phyloP scores from a whole-genome alignment of 2,329 filamentous ascomycete genomes.

The Alternaria dauci region DNA sequence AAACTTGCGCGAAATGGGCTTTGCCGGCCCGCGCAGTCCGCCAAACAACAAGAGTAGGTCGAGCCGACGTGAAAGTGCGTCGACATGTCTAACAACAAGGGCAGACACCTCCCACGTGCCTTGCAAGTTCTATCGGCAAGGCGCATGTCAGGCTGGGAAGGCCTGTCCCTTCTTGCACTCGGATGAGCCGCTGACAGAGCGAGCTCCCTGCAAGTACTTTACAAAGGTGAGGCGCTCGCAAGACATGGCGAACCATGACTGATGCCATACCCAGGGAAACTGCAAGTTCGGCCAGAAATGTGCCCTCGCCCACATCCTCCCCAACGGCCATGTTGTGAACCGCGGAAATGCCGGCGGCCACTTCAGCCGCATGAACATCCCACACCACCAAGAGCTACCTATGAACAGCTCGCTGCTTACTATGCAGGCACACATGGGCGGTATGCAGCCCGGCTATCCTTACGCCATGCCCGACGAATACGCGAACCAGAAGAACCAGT shows the following conservation, averaged over 20 bases:
- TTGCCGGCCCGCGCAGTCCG: conserved; percentile 55
- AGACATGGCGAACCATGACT: not conserved
- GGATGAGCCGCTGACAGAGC: conserved; percentile 82
- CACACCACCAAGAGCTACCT: conserved; percentile 72
- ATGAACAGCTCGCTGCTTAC: conserved; percentile 77
- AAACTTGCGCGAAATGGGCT: conserved; percentile 50
- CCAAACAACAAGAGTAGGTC: conserved; percentile 60
- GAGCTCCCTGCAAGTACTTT: conserved; percentile 96
- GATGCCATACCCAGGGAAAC: conserved; percentile 73
- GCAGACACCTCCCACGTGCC: conserved; percentile 95
- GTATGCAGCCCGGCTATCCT: conserved; percentile 52
- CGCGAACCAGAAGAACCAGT: conserved; percentile 47
- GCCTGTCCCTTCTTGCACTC: conserved; percentile 98
- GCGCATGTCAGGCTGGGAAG: conserved; percentile 92
- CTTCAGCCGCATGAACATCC: conserved; percentile 73
- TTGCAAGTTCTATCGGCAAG: conserved; percentile 99
- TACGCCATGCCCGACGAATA: conserved; percentile 55
- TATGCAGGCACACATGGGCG: conserved; percentile 60
- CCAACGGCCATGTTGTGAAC: conserved; percentile 92
- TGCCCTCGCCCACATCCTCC: conserved; percentile 93
- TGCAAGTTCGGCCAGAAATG: conserved; percentile 99
- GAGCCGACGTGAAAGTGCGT: not conserved
- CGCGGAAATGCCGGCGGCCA: conserved; percentile 62
- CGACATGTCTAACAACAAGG: conserved; percentile 27
- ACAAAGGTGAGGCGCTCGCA: conserved; percentile 74